Conservation (phyloP, 2,329 filamentous ascomycete genomes). For the Harringtonia lauricola region DNA sequence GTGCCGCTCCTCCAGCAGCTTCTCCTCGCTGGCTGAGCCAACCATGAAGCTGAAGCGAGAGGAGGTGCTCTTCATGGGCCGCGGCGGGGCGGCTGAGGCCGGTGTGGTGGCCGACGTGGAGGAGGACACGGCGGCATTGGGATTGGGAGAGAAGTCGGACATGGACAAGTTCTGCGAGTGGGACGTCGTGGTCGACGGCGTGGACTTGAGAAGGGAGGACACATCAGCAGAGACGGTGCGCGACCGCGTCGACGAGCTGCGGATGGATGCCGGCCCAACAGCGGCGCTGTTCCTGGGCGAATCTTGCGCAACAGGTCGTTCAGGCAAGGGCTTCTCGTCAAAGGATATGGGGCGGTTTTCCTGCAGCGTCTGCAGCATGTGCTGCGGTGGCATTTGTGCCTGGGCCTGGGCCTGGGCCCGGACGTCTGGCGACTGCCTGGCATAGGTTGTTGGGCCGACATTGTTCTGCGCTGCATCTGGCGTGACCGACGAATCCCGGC, state of each 20-base stretch:
- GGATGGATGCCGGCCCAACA: slow-evolving; percentile 18
- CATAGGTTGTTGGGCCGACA: background rate
- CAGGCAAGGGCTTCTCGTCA: slow-evolving; percentile 13
- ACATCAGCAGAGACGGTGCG: slow-evolving; percentile 18
- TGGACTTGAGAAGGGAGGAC: slow-evolving; percentile 14
- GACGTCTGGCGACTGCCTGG: background rate
- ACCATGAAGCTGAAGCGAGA: slow-evolving; percentile 75
- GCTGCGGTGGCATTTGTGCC: slow-evolving; percentile 2
- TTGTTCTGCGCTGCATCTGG: slow-evolving; percentile 4
- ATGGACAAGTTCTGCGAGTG: slow-evolving; percentile 42
- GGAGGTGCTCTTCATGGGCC: slow-evolving; percentile 64
- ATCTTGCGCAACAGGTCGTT: slow-evolving; percentile 19
- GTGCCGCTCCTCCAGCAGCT: slow-evolving; percentile 62
- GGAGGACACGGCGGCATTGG: slow-evolving; percentile 14
- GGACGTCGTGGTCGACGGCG: slow-evolving; percentile 25
- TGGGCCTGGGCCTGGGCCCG: no score
- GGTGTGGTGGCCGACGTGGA: slow-evolving; percentile 5
- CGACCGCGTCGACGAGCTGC: slow-evolving; percentile 23
- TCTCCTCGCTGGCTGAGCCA: slow-evolving; percentile 56
- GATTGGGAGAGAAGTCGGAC: slow-evolving; percentile 34
- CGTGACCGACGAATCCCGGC: slow-evolving; percentile 1
- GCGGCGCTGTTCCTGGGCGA: slow-evolving; percentile 21
- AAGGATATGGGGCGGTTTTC: slow-evolving; percentile 12
- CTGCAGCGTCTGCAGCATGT: slow-evolving; percentile 7
- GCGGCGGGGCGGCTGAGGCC: slow-evolving; percentile 31